Percentiles rank a stretch among this genome's conserved stretches.
Conservation (phyloP, 192 early-diverging fungal species). For the Coemansia biformis region DNA sequence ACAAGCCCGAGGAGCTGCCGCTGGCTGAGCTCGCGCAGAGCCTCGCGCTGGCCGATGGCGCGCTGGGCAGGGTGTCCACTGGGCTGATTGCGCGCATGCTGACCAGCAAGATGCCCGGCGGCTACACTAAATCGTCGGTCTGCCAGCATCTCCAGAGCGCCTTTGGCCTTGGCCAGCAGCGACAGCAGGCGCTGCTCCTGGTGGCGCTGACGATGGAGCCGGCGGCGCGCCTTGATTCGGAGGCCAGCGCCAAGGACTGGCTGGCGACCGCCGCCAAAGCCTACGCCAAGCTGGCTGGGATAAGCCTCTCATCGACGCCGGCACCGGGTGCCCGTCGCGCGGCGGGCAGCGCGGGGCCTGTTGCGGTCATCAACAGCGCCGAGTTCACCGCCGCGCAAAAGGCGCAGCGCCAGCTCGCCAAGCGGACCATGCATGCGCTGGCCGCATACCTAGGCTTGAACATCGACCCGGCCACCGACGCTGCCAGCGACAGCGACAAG, state of each 20-base stretch:
- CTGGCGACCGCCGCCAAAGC: conserved; percentile 63
- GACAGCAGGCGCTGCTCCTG: conserved; percentile 70
- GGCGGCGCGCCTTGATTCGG: conserved; percentile 64
- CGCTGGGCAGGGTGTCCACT: conserved; percentile 77
- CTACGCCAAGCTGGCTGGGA: conserved; percentile 66
- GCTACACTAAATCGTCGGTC: conserved; percentile 72
- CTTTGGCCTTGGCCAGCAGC: conserved; percentile 70
- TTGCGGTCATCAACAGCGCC: conserved; percentile 77
- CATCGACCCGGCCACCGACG: conserved; percentile 60
- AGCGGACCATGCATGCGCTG: conserved; percentile 70
- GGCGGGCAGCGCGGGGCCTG: conserved; percentile 46
- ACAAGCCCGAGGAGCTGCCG: conserved; percentile 88
- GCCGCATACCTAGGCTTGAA: conserved; percentile 67
- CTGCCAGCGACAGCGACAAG: too few relatives aligned
- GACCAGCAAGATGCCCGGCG: conserved; percentile 86
- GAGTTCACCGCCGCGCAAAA: conserved; percentile 77
- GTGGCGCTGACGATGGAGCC: conserved; percentile 82
- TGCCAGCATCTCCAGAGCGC: conserved; percentile 65
- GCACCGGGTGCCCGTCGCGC: conserved; percentile 1
- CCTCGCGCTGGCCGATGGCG: conserved; percentile 56
- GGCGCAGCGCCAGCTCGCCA: conserved; percentile 63
- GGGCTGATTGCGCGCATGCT: conserved; percentile 77
- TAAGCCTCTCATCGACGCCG: conserved; percentile 48
- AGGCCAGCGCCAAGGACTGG: conserved; percentile 74
- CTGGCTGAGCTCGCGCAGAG: conserved; percentile 71